phyloP scores from a whole-genome alignment of 2,329 filamentous ascomycete species.

The Sarocladium kiliense region DNA sequence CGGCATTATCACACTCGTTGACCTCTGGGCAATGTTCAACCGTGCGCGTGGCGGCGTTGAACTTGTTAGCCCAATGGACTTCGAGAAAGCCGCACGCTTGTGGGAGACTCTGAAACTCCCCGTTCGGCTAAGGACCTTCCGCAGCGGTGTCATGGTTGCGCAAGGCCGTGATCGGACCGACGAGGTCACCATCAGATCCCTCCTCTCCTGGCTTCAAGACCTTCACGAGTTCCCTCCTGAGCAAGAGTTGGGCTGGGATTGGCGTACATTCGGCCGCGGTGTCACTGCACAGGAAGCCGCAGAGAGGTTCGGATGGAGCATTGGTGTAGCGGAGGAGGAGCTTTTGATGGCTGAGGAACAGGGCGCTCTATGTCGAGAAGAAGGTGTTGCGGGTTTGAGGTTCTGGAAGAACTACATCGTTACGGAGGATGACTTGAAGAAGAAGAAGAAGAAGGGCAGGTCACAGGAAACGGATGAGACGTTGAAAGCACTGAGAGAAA shows the following conservation, averaged over 20 bases:
- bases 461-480: slow-evolving; percentile 35
- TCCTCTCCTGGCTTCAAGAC: slow-evolving; percentile 73
- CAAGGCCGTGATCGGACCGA: slow-evolving; percentile 85
- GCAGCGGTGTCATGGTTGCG: slow-evolving; percentile 89
- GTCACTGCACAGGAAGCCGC: slow-evolving; percentile 87
- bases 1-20: slow-evolving; percentile 83
- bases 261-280: slow-evolving; percentile 71
- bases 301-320: slow-evolving; percentile 91
- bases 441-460: slow-evolving; percentile 19
- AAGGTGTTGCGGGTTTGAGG: slow-evolving; percentile 81
- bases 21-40: slow-evolving; percentile 94
- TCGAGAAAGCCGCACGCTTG: slow-evolving; percentile 79
- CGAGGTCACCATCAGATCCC: slow-evolving; percentile 74
- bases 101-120: slow-evolving; percentile 88
- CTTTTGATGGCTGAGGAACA: slow-evolving; percentile 95
- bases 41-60: slow-evolving; percentile 89
- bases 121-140: slow-evolving; percentile 81
- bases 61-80: slow-evolving; percentile 84
- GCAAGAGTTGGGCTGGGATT: slow-evolving; percentile 67
- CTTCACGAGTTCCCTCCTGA: slow-evolving; percentile 62
- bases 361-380: slow-evolving; percentile 83
- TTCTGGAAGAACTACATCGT: slow-evolving; percentile 84
- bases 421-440: slow-evolving; percentile 29
- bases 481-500: slow-evolving; percentile 36
- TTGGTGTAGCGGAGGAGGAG: slow-evolving; percentile 92